Conservation (phyloP, 257 asterid species). For the Solanum lycopersicoides region DNA sequence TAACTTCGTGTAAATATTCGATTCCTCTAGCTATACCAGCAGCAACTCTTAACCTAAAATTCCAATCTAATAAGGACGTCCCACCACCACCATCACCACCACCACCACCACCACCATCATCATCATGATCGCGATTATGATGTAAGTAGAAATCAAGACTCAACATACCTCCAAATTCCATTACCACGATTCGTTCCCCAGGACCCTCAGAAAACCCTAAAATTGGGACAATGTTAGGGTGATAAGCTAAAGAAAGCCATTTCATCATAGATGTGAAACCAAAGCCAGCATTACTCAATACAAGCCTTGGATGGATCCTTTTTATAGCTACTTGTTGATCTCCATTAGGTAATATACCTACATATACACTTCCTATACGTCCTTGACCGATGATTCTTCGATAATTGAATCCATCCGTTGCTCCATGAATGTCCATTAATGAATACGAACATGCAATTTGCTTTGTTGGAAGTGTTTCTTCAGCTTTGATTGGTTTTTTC, state of each 20-base stretch:
- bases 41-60: slow-evolving; percentile 46
- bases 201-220: slow-evolving; percentile 86
- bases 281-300: slow-evolving; percentile 62
- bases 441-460: slow-evolving; percentile 29
- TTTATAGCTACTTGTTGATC: slow-evolving; percentile 54
- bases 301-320: slow-evolving; percentile 60
- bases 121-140: slow-evolving; percentile 12
- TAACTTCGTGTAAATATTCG: slow-evolving; percentile 55
- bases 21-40: slow-evolving; percentile 66
- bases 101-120: slow-evolving; percentile 10
- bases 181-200: slow-evolving; percentile 65
- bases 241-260: slow-evolving; percentile 56
- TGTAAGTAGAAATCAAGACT: slow-evolving; percentile 66
- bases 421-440: slow-evolving; percentile 63
- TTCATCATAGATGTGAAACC: slow-evolving; percentile 57
- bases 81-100: background rate
- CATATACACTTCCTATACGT: slow-evolving; percentile 62
- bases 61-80: slow-evolving; percentile 55
- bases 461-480: slow-evolving; percentile 24
- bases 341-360: slow-evolving; percentile 59
- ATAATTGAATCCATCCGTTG: slow-evolving; percentile 75
- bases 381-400: slow-evolving; percentile 71
- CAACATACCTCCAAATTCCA: slow-evolving; percentile 68
- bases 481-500: slow-evolving; percentile 18
- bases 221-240: slow-evolving; percentile 60